These are phyloP conservation scores for Cyberlindnera japonica DNA, from an alignment of 805 yeast genomes.

Conservation along the genomic window DNA sequence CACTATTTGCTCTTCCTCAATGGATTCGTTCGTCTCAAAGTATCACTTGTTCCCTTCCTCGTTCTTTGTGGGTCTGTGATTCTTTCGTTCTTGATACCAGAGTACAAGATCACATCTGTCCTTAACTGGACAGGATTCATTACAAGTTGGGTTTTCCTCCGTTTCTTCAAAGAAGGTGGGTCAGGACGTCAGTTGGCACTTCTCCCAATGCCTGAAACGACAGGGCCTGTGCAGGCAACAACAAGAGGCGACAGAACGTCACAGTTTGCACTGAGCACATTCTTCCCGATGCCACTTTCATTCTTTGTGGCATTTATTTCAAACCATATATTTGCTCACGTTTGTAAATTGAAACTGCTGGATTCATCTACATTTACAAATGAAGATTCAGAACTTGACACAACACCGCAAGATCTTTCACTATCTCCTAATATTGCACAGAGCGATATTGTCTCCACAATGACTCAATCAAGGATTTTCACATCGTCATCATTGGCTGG, in stretches of 20 bases:
- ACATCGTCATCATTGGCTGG: conserved; percentile 40
- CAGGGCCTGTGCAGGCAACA: conserved; percentile 15
- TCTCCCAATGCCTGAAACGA: conserved; percentile 36
- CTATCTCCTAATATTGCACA: conserved; percentile 14
- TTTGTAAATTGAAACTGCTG: conserved; percentile 25
- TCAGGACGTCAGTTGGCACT: conserved; percentile 42
- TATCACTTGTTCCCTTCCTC: conserved; percentile 28
- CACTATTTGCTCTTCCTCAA: conserved; percentile 47
- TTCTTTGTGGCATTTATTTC: conserved; percentile 25
- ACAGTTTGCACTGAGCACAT: conserved; percentile 33
- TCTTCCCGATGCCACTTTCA: conserved; percentile 41
- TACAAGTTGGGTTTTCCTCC: conserved; percentile 37
- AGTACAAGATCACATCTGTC: conserved; percentile 4
- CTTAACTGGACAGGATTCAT: conserved; percentile 31
- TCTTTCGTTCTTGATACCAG: conserved; percentile 21
- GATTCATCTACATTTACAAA: conserved; percentile 24
- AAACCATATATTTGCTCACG: conserved; percentile 22
- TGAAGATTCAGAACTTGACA: conserved; percentile 22
- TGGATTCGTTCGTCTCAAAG: conserved; percentile 38
- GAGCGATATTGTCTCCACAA: conserved; percentile 29
- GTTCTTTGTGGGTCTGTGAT: conserved; percentile 18
- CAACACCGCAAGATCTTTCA: conserved; percentile 21
- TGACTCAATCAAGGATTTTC: conserved; percentile 35
- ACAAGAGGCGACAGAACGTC: conserved; percentile 27
- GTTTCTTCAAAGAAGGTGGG: conserved; percentile 39